Evolutionary conservation across 768 basidiomycete genomes (phyloP), one percentile per base, ranked within the genome.

Genomic region (Termitomyces sp.): DNA sequence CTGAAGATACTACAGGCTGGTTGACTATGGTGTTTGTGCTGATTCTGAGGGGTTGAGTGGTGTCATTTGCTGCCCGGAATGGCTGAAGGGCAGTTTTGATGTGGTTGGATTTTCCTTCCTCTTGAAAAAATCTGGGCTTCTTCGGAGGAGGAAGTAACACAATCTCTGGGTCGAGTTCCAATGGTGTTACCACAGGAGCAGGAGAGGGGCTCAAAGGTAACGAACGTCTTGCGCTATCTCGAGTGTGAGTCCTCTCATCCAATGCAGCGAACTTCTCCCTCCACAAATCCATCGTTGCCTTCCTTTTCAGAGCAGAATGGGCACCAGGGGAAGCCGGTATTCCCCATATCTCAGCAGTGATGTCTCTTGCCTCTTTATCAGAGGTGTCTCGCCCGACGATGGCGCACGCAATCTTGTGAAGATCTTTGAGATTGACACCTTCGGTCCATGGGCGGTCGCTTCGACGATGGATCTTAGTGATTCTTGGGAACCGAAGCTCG

Each of bases 401-500:
- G 16, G 76, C 73, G 25, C 75, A 76, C 0, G 87, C 89, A 55
- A 85, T 76, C 2, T 67, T 66, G 56, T 87, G 80, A 14, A 88
- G 68, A 19, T 75, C 74, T 21, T 76, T 68, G 3, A 86, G 71
- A 23, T 75, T 72, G 30, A 78, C 63, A 19, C 78, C 78, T 34
- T 86, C 82, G 34, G 66, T 71, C 85, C 89, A 91, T n/a, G 72
- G 66, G 17, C 92, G 80, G 57, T 92, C 89, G 23, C 66, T 69
- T 0, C 72, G 63, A 7, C 86, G 81, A 67, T 81, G 82, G 1
- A 85, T 70, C 66, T 94, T 94, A 34, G 79, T 78, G 30, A 95
- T 76, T 48, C 94, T 78, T 0, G 94, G 91, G 67, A 89, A 95
- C 21, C 94, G 86, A 5, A 94, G 75, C 60, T 90, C 90, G 66